Conservation (phyloP, 768 basidiomycete species). For the Rhizopogon rudus region DNA sequence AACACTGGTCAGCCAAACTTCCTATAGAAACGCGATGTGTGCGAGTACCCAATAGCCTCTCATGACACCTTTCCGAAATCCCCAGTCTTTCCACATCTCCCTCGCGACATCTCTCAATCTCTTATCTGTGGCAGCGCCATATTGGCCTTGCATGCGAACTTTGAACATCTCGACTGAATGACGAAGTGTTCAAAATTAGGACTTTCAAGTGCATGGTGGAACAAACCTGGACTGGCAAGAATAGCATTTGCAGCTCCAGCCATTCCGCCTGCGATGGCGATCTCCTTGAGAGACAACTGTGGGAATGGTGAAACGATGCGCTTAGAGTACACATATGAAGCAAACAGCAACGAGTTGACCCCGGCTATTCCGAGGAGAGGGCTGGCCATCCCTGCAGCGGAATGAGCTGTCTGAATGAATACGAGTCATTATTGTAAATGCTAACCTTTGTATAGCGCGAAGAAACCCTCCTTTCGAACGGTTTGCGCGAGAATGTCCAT, state of each 20-base stretch:
- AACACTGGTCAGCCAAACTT: background rate
- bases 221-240: conserved; percentile 81
- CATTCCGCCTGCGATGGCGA: conserved; percentile 82
- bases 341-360: conserved; percentile 94
- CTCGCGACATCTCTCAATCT: conserved; percentile 61
- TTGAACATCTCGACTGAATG: conserved; percentile 93
- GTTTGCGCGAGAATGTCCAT: conserved; percentile 88
- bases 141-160: conserved; percentile 96
- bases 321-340: conserved; percentile 79
- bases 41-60: conserved; percentile 85
- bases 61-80: conserved; percentile 88
- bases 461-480: conserved; percentile 78
- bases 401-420: background rate
- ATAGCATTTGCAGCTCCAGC: conserved; percentile 90
- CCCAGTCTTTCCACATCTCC: conserved; percentile 88
- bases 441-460: conserved; percentile 92
- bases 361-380: conserved; percentile 91
- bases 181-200: background rate
- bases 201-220: background rate
- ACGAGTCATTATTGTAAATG: background rate
- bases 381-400: conserved; percentile 74
- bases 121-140: conserved; percentile 78
- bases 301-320: conserved; percentile 87
- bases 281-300: conserved; percentile 73
- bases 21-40: background rate